Evolutionary conservation across 768 basidiomycete species (phyloP).

Genomic region (Nevesoporus exiguus): DNA sequence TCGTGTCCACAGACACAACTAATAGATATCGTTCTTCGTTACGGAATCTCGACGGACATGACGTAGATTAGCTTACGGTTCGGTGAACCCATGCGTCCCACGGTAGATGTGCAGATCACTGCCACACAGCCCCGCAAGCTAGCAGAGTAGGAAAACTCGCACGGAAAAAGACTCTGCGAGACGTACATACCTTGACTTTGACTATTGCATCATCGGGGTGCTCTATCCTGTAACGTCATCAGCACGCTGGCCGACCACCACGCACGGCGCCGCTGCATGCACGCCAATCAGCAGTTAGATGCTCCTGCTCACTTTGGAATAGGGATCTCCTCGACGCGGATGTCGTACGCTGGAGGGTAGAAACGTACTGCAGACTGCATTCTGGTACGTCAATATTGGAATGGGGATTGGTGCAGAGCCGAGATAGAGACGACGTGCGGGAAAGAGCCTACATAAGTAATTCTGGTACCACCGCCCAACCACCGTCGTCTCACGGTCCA

Average conservation of each 20-base stretch:
- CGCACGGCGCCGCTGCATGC: too few relatives aligned
- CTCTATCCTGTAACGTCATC: slow-evolving; percentile 46
- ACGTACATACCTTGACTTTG: slow-evolving; percentile 55
- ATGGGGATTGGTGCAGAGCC: too few relatives aligned
- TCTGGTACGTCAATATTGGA: neutral
- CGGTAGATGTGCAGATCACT: slow-evolving; percentile 77
- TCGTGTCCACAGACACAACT: slow-evolving; percentile 75
- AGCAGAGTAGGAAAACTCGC: neutral
- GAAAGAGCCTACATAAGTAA: too few relatives aligned
- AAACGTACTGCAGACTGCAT: slow-evolving; percentile 44
- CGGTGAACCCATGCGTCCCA: slow-evolving; percentile 50
- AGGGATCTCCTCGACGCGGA: slow-evolving; percentile 61
- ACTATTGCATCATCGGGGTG: slow-evolving; percentile 78
- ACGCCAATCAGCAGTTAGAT: too few relatives aligned
- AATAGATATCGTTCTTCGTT: neutral
- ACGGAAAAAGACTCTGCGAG: neutral
- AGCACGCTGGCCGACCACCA: neutral
- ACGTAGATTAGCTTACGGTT: slow-evolving; percentile 42
- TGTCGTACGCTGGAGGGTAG: slow-evolving; percentile 66
- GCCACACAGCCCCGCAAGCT: slow-evolving; percentile 70
- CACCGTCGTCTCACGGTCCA: too few relatives aligned
- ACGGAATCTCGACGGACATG: neutral
- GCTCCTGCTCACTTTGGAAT: slow-evolving; percentile 45
- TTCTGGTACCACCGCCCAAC: too few relatives aligned
- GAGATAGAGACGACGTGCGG: neutral